Percentiles rank a stretch among this genome's conserved stretches.
Evolutionary conservation across 768 basidiomycete genomes (phyloP).

Genomic region (Candolleomyces eurysporus): DNA sequence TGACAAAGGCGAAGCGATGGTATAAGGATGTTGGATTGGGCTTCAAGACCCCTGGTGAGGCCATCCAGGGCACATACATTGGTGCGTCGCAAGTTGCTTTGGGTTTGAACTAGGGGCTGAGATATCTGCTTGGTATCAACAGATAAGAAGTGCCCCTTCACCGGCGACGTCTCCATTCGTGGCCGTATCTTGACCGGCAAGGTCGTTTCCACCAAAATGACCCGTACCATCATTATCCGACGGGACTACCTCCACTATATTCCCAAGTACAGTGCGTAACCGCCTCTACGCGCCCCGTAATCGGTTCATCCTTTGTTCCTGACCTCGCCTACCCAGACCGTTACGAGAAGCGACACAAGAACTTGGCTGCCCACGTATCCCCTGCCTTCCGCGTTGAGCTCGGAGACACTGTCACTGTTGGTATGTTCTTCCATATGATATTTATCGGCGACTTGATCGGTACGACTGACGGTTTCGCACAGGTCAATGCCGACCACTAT

Average conservation of each 20-base stretch:
- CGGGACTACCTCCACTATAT: slow-evolving; percentile 94
- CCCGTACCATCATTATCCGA: slow-evolving; percentile 95
- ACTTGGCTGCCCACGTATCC: slow-evolving; percentile 94
- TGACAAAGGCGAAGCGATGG: slow-evolving; percentile 96
- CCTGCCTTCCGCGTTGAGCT: slow-evolving; percentile 98
- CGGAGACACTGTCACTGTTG: slow-evolving; percentile 94
- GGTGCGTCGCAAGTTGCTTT: slow-evolving; percentile 48
- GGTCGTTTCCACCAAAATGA: slow-evolving; percentile 99
- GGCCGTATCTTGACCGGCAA: slow-evolving; percentile 98
- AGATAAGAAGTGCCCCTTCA: slow-evolving; percentile 99
- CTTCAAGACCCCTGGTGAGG: slow-evolving; percentile 95
- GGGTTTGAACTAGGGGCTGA: background rate
- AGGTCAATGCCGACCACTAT: slow-evolving; percentile 99
- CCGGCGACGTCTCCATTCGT: slow-evolving; percentile 94
- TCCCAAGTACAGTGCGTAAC: slow-evolving; percentile 89
- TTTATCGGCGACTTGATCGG: background rate
- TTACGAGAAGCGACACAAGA: slow-evolving; percentile 99
- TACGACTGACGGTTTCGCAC: slow-evolving; percentile 10
- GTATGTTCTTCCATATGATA: slow-evolving; percentile 43
- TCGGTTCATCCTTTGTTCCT: slow-evolving; percentile 4
- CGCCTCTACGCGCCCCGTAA: background rate
- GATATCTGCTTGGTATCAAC: slow-evolving; percentile 5
- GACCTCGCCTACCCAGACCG: slow-evolving; percentile 56
- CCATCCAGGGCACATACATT: slow-evolving; percentile 94
- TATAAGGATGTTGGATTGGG: slow-evolving; percentile 98